A percentile compares a stretch with the other conserved stretches of the same genome.
These are phyloP conservation scores for Oemleria cerasiformis DNA, from an alignment of 306 rosid species.

Conservation along the genomic window DNA sequence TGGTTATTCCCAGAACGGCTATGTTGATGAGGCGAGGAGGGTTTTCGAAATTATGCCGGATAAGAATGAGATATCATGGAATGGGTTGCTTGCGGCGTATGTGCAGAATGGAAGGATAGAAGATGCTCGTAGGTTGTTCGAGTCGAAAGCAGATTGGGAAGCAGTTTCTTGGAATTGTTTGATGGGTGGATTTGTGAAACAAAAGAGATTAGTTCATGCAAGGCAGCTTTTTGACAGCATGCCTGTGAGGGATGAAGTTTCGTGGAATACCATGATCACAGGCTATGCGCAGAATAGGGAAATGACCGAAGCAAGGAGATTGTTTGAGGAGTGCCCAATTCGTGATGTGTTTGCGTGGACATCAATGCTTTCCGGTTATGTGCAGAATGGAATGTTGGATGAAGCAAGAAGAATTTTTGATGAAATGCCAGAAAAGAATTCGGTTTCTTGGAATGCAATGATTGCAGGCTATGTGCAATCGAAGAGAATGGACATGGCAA, in stretches of 20 bases:
- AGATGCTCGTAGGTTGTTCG: conserved; percentile 55
- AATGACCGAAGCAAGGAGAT: conserved; percentile 54
- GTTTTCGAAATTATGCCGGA: conserved; percentile 54
- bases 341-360: conserved; percentile 80
- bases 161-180: conserved; percentile 83
- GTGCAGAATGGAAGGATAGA: conserved; percentile 68
- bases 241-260: conserved; percentile 65
- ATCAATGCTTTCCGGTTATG: conserved; percentile 71
- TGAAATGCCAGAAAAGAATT: conserved; percentile 65
- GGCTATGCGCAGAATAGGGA: conserved; percentile 70
- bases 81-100: conserved; percentile 66
- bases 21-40: conserved; percentile 57
- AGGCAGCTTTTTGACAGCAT: conserved; percentile 54
- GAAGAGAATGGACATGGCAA: conserved; percentile 58
- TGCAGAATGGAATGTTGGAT: conserved; percentile 72
- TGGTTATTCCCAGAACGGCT: conserved; percentile 79
- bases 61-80: conserved; percentile 73
- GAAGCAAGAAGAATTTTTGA: conserved; percentile 53
- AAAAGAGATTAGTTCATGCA: conserved; percentile 49
- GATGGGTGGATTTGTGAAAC: conserved; percentile 68
- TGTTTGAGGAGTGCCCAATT: conserved; percentile 57
- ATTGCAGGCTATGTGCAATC: conserved; percentile 68
- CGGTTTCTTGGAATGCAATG: conserved; percentile 73
- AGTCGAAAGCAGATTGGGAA: conserved; percentile 61
- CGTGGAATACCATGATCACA: conserved; percentile 80